Base-by-base conservation (phyloP, 768 basidiomycete species). In the Naganishia randhawae region DNA sequence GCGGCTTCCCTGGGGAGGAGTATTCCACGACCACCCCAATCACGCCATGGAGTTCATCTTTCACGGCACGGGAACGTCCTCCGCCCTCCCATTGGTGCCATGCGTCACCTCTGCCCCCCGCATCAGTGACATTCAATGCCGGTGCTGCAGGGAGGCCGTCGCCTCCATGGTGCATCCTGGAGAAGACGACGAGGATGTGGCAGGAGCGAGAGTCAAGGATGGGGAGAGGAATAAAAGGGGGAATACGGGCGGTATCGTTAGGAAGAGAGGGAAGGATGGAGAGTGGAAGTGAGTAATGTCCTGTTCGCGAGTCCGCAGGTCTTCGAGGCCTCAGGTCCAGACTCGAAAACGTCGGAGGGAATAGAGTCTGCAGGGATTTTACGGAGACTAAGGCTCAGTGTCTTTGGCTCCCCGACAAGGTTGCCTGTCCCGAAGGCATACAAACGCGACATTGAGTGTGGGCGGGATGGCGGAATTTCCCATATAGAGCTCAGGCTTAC, bases 171-270 rank as follows among this genome's bases (percentile, higher is more conserved):
- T 25, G 2, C 14, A 13, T 10, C 57, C 57, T 2, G 57, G 57
- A 16, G 57, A 61, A 14, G 16, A 11, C 10, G 57, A 61, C 1
- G 33, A 55, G 54, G 54, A 55, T 29, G 31, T 29, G 31, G 70
- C 72, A 9, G 71, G 74, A 13, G 72, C 73, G 51, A 66, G 63
- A 1, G 72, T 73, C 31, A 84, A 76, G 0, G 86, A 86, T 69
- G 91, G 91, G 14, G 88, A 86, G 84, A 90, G 87, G 80, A 96
- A 95, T 73, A 84, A 87, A 39, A 80, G 93, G 52, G 84, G 93
- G 63, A 95, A 95, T 76, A 94, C 92, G 9, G 87, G 88, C 67
- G 86, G 84, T 17, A 85, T 88, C 3, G 72, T 92, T 68, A 50
- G 83, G 72, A 71, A 81, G 82, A 69, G 82, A 81, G 63, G 78